Evolutionary conservation across 257 asterid species (phyloP).

Genomic region (Haberlea rhodopensis): DNA sequence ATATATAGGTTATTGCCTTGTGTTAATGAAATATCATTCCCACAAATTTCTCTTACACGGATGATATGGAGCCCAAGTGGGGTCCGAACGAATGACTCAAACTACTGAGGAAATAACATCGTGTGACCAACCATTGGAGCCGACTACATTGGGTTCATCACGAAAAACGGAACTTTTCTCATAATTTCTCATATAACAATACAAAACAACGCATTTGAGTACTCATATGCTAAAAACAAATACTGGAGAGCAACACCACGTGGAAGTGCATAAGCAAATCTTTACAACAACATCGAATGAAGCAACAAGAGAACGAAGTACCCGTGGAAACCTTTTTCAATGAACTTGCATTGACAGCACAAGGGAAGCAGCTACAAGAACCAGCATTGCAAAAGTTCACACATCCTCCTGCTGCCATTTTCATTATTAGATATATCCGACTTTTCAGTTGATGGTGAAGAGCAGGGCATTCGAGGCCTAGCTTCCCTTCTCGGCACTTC

Average conservation of each 20-base stretch:
- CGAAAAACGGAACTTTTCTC: not conserved
- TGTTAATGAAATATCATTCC: no score
- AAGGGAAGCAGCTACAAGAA: slow-evolving; percentile 33
- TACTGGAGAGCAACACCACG: not conserved
- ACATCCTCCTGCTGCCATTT: slow-evolving; percentile 24
- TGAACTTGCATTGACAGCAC: slow-evolving; percentile 29
- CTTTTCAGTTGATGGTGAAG: slow-evolving; percentile 30
- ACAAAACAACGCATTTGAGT: not conserved
- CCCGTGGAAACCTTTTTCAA: slow-evolving; percentile 27
- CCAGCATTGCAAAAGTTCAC: slow-evolving; percentile 27
- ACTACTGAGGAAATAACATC: no score
- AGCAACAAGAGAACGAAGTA: slow-evolving; percentile 5
- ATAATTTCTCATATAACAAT: not conserved
- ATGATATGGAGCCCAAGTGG: no score
- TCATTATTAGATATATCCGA: slow-evolving; percentile 18
- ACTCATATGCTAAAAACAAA: not conserved
- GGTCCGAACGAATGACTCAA: no score
- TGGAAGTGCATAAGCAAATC: slow-evolving; percentile 16
- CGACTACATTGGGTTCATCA: not conserved
- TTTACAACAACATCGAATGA: slow-evolving; percentile 13
- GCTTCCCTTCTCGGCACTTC: slow-evolving; percentile 45
- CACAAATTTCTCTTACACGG: no score
- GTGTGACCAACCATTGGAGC: not conserved
- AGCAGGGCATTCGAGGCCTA: slow-evolving; percentile 58
- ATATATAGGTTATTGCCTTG: no score